Evolutionary conservation across 75 land plant species (phyloP), one percentile per base, ranked within the genome.

Genomic region (Picea sitchensis): DNA sequence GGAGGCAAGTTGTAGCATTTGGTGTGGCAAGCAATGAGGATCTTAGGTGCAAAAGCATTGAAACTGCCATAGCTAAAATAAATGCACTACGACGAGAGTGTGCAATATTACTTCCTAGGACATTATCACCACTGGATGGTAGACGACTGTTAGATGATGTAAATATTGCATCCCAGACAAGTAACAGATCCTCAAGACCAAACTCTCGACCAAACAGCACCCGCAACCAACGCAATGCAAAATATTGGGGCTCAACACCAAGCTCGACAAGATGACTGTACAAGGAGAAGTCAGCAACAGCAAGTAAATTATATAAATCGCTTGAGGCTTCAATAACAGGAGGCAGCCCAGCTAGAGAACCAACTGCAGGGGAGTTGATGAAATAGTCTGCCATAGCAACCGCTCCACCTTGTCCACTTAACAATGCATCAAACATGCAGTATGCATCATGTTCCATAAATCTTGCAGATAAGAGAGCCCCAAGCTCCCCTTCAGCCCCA

Each of bases 401-500:
- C 13, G 81, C 82, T 20, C 88, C 82, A 67, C 84, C 77, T 44
- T 82, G 65, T 14, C 99, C 99, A 85, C 81, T 87, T 89, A 96
- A 86, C 74, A 94, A 84, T 61, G 93, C 92, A 87, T 94, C 93
- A 84, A 92, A 91, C 93, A 94, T 92, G 86, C 89, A 91, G 81
- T 91, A 96, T 13, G 95, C 92, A 87, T 96, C 99, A 81, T 96
- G 99, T 78, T 96, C 99, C 89, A 96, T 67, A 84, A 96, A 96
- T 77, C 88, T 87, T 77, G 89, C 86, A 1, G 99, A 94, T 13
- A 94, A 75, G 17, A 96, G 83, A 61, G 92, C 83, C 47, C 99
- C 99, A 21, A 96, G 84, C 78, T 96, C 99, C 14, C 99, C 97
- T 81, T 96, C 99, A 8, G 92, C 95, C 51, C 99, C 99, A 81